These are phyloP conservation scores for Caryopteris hybrid DNA, from an alignment of 305 asterid species.

Conservation along the genomic window DNA sequence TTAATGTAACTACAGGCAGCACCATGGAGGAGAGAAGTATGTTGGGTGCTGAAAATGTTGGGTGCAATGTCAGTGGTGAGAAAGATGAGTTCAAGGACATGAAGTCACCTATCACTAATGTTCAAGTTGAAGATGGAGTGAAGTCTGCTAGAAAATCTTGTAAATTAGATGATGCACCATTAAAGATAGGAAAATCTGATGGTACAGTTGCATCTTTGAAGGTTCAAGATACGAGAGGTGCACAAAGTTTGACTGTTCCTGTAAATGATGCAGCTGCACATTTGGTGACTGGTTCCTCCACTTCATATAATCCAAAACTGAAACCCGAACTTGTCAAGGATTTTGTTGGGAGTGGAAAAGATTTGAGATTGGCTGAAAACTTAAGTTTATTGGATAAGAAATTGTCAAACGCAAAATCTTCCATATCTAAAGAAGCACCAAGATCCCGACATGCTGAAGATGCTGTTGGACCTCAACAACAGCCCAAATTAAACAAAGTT, in stretches of 20 bases:
- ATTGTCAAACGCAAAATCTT: not conserved
- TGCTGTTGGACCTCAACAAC: constrained; percentile 6
- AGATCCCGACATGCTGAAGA: constrained; percentile 17
- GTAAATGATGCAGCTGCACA: constrained; percentile 16
- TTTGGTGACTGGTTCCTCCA: not conserved
- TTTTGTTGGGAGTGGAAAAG: constrained; percentile 18
- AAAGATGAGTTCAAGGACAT: constrained; percentile 19
- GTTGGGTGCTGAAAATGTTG: constrained; percentile 17
- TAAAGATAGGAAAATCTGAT: constrained; percentile 24
- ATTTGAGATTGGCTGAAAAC: constrained; percentile 12
- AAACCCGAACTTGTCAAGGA: not conserved
- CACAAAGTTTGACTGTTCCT: constrained; percentile 4
- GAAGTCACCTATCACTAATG: constrained; percentile 10
- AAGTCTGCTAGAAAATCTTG: constrained; percentile 22
- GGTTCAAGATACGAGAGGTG: constrained; percentile 12
- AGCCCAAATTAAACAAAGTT: not conserved
- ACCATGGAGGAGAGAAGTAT: constrained; percentile 12
- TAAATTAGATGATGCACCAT: constrained; percentile 21
- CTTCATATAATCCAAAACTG: constrained; percentile 5
- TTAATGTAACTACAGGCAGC: constrained; percentile 1
- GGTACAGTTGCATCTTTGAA: constrained; percentile 13
- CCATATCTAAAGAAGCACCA: not conserved
- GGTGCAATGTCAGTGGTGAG: constrained; percentile 5
- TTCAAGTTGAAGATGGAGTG: constrained; percentile 18
- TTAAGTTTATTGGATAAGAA: constrained; percentile 4